Evolutionary conservation across 129 eudicot genomes (phyloP).

Genomic region (Glebionis coronaria): DNA sequence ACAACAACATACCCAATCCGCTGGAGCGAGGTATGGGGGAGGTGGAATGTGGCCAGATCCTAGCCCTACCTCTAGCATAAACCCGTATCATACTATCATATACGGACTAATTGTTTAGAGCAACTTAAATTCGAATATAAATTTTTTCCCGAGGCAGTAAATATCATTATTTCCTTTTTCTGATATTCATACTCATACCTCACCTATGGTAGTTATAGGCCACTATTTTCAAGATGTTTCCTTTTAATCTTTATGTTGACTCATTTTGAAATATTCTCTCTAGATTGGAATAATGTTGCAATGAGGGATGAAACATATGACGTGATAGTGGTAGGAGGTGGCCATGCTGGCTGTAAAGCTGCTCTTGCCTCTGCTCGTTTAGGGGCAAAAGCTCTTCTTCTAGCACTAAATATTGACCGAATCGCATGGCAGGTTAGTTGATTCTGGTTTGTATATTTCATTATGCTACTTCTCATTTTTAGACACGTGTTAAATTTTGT

Average conservation of each 20-base stretch:
- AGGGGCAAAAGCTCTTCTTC: constrained; percentile 94
- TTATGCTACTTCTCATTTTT: background rate
- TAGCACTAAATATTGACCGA: constrained; percentile 86
- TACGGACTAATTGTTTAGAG: background rate
- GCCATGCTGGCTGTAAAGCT: constrained; percentile 99
- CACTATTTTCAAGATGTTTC: constrained; percentile 12
- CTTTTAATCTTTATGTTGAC: constrained; percentile 18
- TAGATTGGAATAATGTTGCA: constrained; percentile 41
- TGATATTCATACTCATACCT: constrained; percentile 12
- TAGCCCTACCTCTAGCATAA: too few species aligned
- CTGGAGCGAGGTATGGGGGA: too few species aligned
- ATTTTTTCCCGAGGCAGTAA: background rate
- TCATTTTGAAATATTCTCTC: background rate
- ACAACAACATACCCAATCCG: too few species aligned
- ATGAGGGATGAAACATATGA: constrained; percentile 67
- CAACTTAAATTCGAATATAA: background rate
- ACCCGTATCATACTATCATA: background rate
- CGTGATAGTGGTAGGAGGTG: constrained; percentile 96
- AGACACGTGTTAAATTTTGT: background rate
- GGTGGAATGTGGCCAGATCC: too few species aligned
- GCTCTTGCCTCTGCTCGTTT: constrained; percentile 95
- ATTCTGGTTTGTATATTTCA: constrained; percentile 1
- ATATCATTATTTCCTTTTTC: background rate
- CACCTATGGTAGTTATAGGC: background rate
- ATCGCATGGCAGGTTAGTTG: constrained; percentile 97